Evolutionary conservation across 2,329 filamentous ascomycete species (phyloP).

Genomic region (Cladosporium sp.): DNA sequence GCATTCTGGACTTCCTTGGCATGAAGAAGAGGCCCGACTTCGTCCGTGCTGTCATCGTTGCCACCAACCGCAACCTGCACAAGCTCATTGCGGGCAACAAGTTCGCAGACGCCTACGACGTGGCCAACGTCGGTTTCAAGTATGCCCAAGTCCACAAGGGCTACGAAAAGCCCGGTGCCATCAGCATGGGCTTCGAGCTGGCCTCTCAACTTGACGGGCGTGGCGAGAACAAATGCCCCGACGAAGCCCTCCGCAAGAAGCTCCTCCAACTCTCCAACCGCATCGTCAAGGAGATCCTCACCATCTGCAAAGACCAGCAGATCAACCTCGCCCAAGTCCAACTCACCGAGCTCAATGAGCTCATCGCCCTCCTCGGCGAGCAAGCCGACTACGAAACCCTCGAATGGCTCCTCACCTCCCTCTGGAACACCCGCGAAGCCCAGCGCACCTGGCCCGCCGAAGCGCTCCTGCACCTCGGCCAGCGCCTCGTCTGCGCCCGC

Average conservation of each 20-base stretch:
- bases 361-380: slow-evolving; percentile 50
- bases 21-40: slow-evolving; percentile 42
- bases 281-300: slow-evolving; percentile 46
- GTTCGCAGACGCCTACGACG: slow-evolving; percentile 44
- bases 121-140: slow-evolving; percentile 45
- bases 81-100: slow-evolving; percentile 42
- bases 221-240: slow-evolving; percentile 38
- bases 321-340: slow-evolving; percentile 48
- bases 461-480: slow-evolving; percentile 54
- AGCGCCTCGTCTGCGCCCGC: slow-evolving; percentile 53
- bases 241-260: slow-evolving; percentile 37
- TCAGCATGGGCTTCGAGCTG: slow-evolving; percentile 49
- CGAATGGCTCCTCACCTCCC: slow-evolving; percentile 45
- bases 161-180: slow-evolving; percentile 42
- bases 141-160: slow-evolving; percentile 46
- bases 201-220: slow-evolving; percentile 48
- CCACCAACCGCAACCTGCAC: slow-evolving; percentile 39
- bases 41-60: slow-evolving; percentile 41
- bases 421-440: slow-evolving; percentile 50
- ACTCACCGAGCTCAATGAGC: slow-evolving; percentile 47
- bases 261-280: slow-evolving; percentile 42
- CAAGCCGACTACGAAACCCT: slow-evolving; percentile 51
- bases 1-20: slow-evolving; percentile 43
- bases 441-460: slow-evolving; percentile 48
- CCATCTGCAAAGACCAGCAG: slow-evolving; percentile 43